Evolutionary conservation across 257 asterid species (phyloP).

Genomic region (Agastache rugosa): DNA sequence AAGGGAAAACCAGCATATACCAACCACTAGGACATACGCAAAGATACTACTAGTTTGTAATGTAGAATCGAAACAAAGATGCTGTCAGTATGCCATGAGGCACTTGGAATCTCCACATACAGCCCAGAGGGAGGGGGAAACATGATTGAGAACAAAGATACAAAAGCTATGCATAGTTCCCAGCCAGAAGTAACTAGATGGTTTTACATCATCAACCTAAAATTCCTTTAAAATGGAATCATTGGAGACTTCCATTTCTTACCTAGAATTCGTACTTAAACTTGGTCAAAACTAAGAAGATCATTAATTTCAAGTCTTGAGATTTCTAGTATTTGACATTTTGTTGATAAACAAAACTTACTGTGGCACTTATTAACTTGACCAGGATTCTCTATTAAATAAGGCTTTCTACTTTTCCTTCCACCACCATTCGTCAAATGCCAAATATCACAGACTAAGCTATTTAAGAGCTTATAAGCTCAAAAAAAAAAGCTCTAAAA

Average conservation of each 20-base stretch:
- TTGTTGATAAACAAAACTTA: background rate
- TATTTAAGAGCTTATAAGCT: too few species aligned
- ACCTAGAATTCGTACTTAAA: too few species aligned
- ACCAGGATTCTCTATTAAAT: constrained; percentile 8
- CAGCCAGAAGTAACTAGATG: too few species aligned
- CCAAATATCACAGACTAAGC: background rate
- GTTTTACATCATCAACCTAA: too few species aligned
- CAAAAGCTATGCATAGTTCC: too few species aligned
- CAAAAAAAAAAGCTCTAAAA: too few species aligned
- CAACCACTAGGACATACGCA: background rate
- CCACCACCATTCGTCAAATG: background rate
- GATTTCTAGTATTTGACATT: background rate
- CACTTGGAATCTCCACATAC: constrained; percentile 1
- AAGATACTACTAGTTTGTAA: background rate
- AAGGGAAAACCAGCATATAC: background rate
- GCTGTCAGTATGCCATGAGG: constrained; percentile 11
- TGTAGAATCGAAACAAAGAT: background rate
- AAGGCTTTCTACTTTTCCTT: background rate
- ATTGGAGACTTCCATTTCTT: too few species aligned
- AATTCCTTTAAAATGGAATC: too few species aligned
- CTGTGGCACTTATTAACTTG: constrained; percentile 1
- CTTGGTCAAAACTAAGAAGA: background rate
- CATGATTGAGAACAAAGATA: too few species aligned
- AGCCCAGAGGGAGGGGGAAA: too few species aligned
- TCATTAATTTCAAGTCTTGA: background rate